Base-by-base conservation (phyloP, 179 eudicot genomes). In the Spinacia oleracea region DNA sequence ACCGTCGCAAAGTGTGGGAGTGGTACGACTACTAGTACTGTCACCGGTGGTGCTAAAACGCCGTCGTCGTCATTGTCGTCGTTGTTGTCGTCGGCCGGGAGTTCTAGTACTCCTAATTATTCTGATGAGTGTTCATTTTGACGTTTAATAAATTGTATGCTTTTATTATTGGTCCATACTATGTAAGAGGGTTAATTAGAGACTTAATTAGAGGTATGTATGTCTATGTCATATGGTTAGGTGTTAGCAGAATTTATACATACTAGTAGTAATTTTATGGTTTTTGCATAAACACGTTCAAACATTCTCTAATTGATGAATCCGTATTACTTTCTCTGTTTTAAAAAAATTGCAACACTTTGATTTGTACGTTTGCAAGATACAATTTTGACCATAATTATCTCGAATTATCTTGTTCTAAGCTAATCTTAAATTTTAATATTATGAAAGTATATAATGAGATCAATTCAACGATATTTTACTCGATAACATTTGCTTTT, bases 1-100 rank as follows among this genome's bases (percentile, higher is more conserved):
- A 86, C 89, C 5, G 91, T 88, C 31, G 91, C 91, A 1, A 88
- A 86, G 81, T 88, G 91, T n/a, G 88, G 88, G 0, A 84, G 89
- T 27, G 87, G 85, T 0, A 81, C 72, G 7, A 79, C 43, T 40
- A 7, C 15, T 67, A n/a, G n/a, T n/a, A n/a, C n/a, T n/a, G n/a
- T n/a, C n/a, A n/a, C n/a, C n/a, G 11, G 56, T 70, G 58, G 45
- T 32, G 45, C 29, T 72, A 72, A 72, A 51, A 51, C 62, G 75
- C 9, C 60, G 43, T 48, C 75, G 73, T n/a, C n/a, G n/a, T n/a
- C n/a, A n/a, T 59, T 23, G 3, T 12, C 16, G 68, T 16, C 68
- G 51, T 27, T 53, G 35, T 77, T 83, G 70, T 77, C 80, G 76
- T 67, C 85, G 62, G 70, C 55, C 4, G 70, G 63, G 1, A 83